Conservation (phyloP, 1,284 basidiomycete genomes). For the Microbotryomycetes sp. region DNA sequence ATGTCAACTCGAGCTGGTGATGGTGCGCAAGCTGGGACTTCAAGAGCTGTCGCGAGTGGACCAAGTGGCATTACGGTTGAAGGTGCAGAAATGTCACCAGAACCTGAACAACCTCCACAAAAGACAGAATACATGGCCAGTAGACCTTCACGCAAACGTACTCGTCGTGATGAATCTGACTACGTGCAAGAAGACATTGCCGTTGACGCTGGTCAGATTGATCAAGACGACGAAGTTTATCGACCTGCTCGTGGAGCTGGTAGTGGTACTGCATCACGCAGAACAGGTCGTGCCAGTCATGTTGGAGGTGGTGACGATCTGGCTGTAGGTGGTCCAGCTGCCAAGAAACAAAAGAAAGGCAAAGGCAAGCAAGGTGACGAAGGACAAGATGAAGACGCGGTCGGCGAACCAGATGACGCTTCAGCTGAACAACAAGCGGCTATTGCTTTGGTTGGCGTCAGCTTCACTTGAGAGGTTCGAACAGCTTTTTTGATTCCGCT, state of each 20-base stretch:
- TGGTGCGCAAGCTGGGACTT: not conserved
- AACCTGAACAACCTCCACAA: not conserved
- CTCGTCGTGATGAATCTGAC: not conserved
- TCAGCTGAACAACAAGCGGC: not conserved
- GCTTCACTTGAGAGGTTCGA: not conserved
- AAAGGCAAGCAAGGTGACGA: not conserved
- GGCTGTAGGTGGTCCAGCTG: not conserved
- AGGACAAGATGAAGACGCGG: not conserved
- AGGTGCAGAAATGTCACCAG: not conserved
- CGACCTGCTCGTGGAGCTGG: not conserved
- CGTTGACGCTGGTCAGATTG: not conserved
- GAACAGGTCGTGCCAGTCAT: too few species aligned
- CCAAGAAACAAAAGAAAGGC: not conserved
- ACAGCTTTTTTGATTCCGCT: not conserved
- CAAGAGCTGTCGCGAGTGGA: not conserved
- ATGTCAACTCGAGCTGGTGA: not conserved
- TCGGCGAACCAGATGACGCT: not conserved
- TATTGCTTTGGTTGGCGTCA: not conserved
- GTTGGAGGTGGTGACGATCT: too few species aligned
- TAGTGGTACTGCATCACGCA: not conserved
- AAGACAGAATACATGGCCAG: not conserved
- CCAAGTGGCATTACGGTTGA: not conserved
- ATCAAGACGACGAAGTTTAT: not conserved
- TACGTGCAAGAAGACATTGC: not conserved
- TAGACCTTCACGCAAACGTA: not conserved